Evolutionary conservation across 2,329 filamentous ascomycete species (phyloP), one percentile per base, ranked within the genome.

Genomic region (Macroventuria anomochaeta): DNA sequence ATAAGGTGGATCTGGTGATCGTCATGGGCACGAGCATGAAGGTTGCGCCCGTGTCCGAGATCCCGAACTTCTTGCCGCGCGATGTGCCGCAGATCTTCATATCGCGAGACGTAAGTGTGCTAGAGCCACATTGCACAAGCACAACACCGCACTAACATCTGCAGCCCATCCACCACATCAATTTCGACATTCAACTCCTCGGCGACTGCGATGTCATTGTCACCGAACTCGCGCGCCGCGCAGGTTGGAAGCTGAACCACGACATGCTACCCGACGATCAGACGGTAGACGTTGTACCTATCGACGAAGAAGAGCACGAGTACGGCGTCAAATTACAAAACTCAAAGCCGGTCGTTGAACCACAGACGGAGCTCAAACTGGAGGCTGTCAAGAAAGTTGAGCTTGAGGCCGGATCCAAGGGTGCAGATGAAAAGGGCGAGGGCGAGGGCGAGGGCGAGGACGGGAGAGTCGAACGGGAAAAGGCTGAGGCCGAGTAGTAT

Each of bases 11-110:
- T 72, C 83, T 99, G 13, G 90, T 97, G 62, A 88, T 99, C 62
- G 93, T 97, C 62, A 97, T 99, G 67, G 95, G 95, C 60, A 99
- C 95, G 0, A 95, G 89, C 25, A 85, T 99, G 70, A 97, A 97
- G 75, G 95, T 99, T 2, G 92, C 91, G 1, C 95, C 95, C 28
- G 95, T 99, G 2, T 93, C 90, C 28, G 93, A 97, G 74, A 91
- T 99, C 39, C 89, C 92, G 1, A 88, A 89, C 29, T 89, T 89
- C 65, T 75, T 96, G 36, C 90, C 91, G 1, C 78, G 85, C n/a
- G 75, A 90, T 55, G 86, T 96, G 32, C 93, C 93, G 6, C 92
- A 96, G 76, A 90, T 96, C 58, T 96, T 95, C 76, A 91, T 97
- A 64, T 93, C 89, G 15, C 86, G 90, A 62, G 89, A 90, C 59